Evolutionary conservation across 2,329 filamentous ascomycete species (phyloP), one percentile per base, ranked within the genome.

Genomic region (Apiospora pterosperma): DNA sequence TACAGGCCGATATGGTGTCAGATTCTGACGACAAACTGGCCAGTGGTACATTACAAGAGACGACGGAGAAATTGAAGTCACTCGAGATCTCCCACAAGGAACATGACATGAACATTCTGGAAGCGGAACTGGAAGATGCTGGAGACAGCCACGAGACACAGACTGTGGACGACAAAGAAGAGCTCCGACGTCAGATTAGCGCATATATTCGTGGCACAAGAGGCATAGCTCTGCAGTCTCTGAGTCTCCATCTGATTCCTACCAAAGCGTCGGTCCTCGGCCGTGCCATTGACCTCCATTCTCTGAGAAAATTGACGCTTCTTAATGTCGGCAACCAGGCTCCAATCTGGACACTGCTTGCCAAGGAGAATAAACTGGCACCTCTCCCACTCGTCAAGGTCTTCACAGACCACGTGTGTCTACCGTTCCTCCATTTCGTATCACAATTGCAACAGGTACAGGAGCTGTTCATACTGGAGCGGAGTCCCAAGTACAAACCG

Each of bases 261-360:
- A 79, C 88, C 69, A 88, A 85, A 72, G 80, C 87, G 2, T 84
- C 84, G 0, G 81, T 89, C 0, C 71, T 91, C 10, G 82, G 79
- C 21, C 79, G 81, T 34, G 84, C 85, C 0, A 76, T 90, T 39
- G 86, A 90, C 68, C 70, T 90, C 4, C 78, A 77, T n/a, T 78
- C 78, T 4, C 77, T 91, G n/a, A 82, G 77, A 67, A 81, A 80
- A 59, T 77, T 91, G 21, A 88, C 86, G 1, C 77, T 91, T 28
- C 81, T 91, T 58, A 89, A 88, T 67, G 87, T 90, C 21, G 88
- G 88, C 1, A 79, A 83, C 5, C 88, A 91, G 72, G 80, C 80
- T 34, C 77, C 82, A 0, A 84, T 90, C 67, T 91, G 88, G 88
- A 77, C 79, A 1, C 74, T 85, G 63, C 75, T 90, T 48, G 76